Percentiles rank a stretch among this genome's conserved stretches.
Evolutionary conservation across 2,329 filamentous ascomycete genomes (phyloP).

Genomic region (Onygenales sp.): DNA sequence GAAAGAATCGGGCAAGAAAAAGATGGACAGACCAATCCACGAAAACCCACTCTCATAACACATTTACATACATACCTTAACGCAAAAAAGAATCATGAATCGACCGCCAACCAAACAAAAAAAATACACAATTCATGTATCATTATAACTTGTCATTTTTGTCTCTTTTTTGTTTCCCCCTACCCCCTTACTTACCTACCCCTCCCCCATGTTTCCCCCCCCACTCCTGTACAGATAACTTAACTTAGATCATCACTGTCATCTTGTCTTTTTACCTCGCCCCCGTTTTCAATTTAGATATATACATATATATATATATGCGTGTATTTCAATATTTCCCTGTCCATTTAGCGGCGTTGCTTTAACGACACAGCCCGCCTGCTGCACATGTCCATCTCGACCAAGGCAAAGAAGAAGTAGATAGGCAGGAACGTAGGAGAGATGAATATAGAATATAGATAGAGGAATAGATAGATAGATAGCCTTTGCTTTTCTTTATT

Average conservation of each 20-base stretch:
- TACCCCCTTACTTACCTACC: background rate
- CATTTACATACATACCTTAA: background rate
- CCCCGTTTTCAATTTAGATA: background rate
- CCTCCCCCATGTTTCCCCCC: background rate
- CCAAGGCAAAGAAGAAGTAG: no score
- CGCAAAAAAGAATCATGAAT: background rate
- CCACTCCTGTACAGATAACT: background rate
- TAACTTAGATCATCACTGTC: background rate
- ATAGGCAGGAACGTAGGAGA: no score
- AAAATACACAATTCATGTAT: constrained; percentile 1
- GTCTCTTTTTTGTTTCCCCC: background rate
- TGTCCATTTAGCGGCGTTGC: no score
- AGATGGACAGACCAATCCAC: background rate
- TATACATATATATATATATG: background rate
- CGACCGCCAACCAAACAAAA: background rate
- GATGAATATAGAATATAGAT: no score
- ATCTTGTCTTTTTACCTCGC: background rate
- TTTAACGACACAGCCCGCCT: no score
- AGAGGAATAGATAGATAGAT: no score
- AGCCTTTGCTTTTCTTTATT: no score
- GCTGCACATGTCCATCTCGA: no score
- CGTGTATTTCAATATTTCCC: background rate
- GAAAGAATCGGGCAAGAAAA: no score
- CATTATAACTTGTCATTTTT: background rate
- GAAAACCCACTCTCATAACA: background rate